Evolutionary conservation across 352 stramenopile genomes (phyloP).

Genomic region (Phytopythium aichiense): DNA sequence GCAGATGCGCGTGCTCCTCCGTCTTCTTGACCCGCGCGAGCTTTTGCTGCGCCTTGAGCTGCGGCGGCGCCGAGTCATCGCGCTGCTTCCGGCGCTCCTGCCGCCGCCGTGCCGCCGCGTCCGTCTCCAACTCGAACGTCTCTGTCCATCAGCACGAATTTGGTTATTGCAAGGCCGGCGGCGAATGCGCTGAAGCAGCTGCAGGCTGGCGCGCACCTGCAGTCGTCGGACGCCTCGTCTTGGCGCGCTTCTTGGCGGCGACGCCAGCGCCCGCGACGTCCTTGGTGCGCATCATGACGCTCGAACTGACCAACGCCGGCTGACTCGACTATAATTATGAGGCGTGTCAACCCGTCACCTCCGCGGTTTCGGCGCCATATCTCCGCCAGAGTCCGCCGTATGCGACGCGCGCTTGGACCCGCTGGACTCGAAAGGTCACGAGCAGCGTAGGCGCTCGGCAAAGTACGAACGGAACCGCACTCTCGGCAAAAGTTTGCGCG

Average conservation of each 20-base stretch:
- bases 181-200: not conserved
- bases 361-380: not conserved
- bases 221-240: not conserved
- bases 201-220: not conserved
- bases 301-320: not conserved
- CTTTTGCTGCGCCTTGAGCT: conserved; percentile 34
- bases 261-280: not conserved
- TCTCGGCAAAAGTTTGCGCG: not conserved
- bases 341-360: not conserved
- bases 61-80: conserved; percentile 14
- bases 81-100: conserved; percentile 6
- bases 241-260: not conserved
- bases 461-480: not conserved
- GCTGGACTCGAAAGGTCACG: not conserved
- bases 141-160: conserved; percentile 5
- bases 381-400: not conserved
- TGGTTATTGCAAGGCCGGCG: not conserved
- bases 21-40: conserved; percentile 48
- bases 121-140: conserved; percentile 20
- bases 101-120: conserved; percentile 15
- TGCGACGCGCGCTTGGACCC: not conserved
- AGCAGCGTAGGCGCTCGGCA: not conserved
- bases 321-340: not conserved
- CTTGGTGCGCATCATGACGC: not conserved
- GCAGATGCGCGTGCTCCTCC: conserved; percentile 41